Evolutionary conservation across 306 rosid species (phyloP).

Genomic region (Prunus mira): DNA sequence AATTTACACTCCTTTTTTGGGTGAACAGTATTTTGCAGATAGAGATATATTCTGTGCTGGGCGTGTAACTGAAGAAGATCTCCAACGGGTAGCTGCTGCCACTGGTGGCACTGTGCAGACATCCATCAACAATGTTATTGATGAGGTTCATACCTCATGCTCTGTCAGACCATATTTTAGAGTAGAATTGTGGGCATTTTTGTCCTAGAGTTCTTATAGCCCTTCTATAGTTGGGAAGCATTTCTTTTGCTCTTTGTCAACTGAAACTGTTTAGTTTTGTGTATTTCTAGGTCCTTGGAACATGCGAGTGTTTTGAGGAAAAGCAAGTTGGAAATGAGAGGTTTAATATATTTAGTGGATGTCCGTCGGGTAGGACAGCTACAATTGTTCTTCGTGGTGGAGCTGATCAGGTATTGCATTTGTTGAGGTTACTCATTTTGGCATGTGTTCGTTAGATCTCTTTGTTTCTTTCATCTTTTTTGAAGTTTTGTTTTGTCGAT

Average conservation of each 20-base stretch:
- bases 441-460: neutral
- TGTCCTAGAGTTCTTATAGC: neutral
- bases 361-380: slow-evolving; percentile 92
- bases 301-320: slow-evolving; percentile 92
- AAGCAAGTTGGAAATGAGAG: slow-evolving; percentile 97
- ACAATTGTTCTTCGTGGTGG: slow-evolving; percentile 99
- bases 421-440: neutral
- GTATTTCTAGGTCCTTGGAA: slow-evolving; percentile 80
- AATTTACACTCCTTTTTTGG: slow-evolving; percentile 12
- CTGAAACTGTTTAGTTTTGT: slow-evolving; percentile 24
- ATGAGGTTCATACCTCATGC: slow-evolving; percentile 54
- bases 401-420: slow-evolving; percentile 81
- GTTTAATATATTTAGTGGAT: slow-evolving; percentile 90
- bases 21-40: slow-evolving; percentile 94
- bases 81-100: slow-evolving; percentile 91
- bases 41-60: slow-evolving; percentile 99
- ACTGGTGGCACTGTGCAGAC: slow-evolving; percentile 97
- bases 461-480: neutral
- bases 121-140: slow-evolving; percentile 85
- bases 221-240: neutral
- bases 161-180: neutral
- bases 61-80: slow-evolving; percentile 95
- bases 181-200: neutral
- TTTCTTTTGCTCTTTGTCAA: neutral
- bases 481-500: neutral